Evolutionary conservation across 148 eudicot species (phyloP), one percentile per base, ranked within the genome.

Genomic region (Hydrangea macrophylla): DNA sequence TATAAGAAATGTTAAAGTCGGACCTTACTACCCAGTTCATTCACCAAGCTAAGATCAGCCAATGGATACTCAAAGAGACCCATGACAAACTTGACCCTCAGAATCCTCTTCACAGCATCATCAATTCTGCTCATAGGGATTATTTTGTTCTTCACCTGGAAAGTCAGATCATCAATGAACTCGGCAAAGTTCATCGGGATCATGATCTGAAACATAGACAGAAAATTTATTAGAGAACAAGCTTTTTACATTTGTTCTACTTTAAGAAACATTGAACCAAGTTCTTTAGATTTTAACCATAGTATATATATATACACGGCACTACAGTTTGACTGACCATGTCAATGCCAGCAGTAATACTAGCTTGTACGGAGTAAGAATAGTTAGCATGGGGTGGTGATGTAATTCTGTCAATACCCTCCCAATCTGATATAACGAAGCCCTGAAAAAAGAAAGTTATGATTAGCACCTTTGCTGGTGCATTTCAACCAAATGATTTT

Each of bases 361-460:
- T 68, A 51, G 84, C 86, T 76, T 80, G 86, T 44, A 85, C 86
- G 0, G 89, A 85, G 78, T 85, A 82, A 25, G 83, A 2, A 56
- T 85, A 85, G 69, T 85, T 85, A 26, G 84, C 81, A 69, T 85
- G 84, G 50, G 89, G 86, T 31, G 89, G 89, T 42, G 84, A 73
- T 12, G 89, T 85, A 53, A 85, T 85, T 62, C 86, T 78, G 84
- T 85, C 86, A 65, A 85, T 85, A 6, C 89, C 89, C 51, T 85
- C 73, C 89, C 89, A 85, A 72, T 85, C 89, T 48, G 89, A 85
- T 67, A 85, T 85, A 31, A 85, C 89, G 71, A 85, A 85, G 8
- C 89, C 89, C 89, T 85, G 73, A 35, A 35, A 35, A 3, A 35
- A 35, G 8, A 4, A 35, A 3, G 8, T 35, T 8, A 35, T 4